These are phyloP conservation scores for Endotrypanum monterogeii DNA, from an alignment of 208 protist genomes.

Conservation along the genomic window DNA sequence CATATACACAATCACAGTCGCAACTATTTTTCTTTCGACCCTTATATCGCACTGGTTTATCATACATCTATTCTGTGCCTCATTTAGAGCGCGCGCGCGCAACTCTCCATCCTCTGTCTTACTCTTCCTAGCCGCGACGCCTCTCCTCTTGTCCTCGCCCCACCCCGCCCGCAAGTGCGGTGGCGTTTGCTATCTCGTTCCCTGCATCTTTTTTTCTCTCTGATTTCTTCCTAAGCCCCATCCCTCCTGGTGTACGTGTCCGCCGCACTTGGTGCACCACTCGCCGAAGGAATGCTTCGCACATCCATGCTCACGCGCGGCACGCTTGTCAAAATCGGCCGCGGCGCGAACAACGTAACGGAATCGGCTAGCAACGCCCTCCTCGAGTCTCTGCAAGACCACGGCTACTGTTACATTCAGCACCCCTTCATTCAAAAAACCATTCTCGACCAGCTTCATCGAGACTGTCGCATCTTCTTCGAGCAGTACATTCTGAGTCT, in stretches of 20 bases:
- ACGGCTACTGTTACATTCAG: constrained; percentile 91
- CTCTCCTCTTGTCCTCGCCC: not conserved
- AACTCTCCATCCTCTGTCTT: no score
- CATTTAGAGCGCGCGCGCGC: no score
- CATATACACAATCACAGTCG: not conserved
- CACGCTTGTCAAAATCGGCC: constrained; percentile 83
- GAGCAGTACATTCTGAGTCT: constrained; percentile 78
- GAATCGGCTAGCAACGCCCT: constrained; percentile 82
- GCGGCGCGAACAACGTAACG: constrained; percentile 75
- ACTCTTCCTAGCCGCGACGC: no score
- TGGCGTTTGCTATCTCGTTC: not conserved
- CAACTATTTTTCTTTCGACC: not conserved
- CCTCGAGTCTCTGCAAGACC: constrained; percentile 80
- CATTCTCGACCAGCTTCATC: constrained; percentile 85
- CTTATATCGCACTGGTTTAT: no score
- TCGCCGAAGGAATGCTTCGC: constrained; percentile 37
- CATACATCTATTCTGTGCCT: no score
- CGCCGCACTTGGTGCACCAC: not conserved
- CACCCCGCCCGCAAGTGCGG: not conserved
- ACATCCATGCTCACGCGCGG: constrained; percentile 40
- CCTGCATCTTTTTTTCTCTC: not conserved
- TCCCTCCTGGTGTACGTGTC: not conserved
- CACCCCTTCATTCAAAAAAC: constrained; percentile 87
- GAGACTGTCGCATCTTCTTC: constrained; percentile 84
- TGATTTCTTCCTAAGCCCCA: not conserved